These are phyloP conservation scores for Amorphotheca resinae DNA, from an alignment of 495 filamentous ascomycete genomes.

Conservation along the genomic window DNA sequence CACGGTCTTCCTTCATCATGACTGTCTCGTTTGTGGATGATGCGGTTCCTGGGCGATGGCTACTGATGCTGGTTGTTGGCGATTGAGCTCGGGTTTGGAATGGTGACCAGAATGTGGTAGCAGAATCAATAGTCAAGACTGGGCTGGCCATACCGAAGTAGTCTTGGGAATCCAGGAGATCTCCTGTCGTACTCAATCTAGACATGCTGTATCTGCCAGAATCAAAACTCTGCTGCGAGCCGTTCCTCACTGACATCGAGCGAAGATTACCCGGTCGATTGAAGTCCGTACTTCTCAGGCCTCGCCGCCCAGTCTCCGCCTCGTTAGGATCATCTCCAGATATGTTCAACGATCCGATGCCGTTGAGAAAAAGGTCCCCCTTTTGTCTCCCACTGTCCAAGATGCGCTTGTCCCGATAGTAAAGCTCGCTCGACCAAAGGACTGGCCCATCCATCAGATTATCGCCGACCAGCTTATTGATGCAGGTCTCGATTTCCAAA, in stretches of 20 bases:
- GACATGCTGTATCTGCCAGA: constrained; percentile 51
- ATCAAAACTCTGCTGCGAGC: constrained; percentile 53
- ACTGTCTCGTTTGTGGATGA: constrained; percentile 49
- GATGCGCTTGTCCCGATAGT: constrained; percentile 59
- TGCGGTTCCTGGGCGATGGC: constrained; percentile 38
- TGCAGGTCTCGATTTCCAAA: constrained; percentile 76
- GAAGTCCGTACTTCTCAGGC: constrained; percentile 32
- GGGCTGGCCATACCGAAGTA: constrained; percentile 56
- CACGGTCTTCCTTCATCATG: constrained; percentile 32
- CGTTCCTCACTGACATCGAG: constrained; percentile 40
- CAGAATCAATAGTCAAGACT: constrained; percentile 62
- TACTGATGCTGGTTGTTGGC: constrained; percentile 41
- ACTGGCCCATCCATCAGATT: constrained; percentile 80
- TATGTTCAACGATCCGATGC: constrained; percentile 37
- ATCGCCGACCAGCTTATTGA: constrained; percentile 77
- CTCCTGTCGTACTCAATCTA: constrained; percentile 35
- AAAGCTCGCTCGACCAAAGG: constrained; percentile 85
- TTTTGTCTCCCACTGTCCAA: constrained; percentile 56
- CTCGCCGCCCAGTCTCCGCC: constrained; percentile 20
- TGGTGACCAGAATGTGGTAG: constrained; percentile 80
- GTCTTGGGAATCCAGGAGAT: constrained; percentile 53
- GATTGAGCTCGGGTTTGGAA: constrained; percentile 52
- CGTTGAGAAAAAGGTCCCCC: constrained; percentile 36
- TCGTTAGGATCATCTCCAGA: constrained; percentile 30
- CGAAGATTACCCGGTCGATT: constrained; percentile 33